Conservation (phyloP, 345 rosid genomes). For the Sonneratia caseolaris region DNA sequence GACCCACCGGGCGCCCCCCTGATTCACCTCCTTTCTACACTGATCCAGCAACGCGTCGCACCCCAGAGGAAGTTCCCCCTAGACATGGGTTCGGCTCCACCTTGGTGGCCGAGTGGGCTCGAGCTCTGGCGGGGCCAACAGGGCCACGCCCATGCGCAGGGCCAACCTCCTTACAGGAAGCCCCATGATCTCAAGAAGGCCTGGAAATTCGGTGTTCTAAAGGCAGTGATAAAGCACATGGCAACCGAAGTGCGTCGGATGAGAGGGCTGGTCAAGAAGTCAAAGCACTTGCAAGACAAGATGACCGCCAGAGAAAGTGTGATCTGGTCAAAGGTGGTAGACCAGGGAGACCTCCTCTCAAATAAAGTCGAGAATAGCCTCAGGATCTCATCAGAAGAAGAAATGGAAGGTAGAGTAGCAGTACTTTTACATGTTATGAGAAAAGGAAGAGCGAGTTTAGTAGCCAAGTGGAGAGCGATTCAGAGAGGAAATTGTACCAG, state of each 20-base stretch:
- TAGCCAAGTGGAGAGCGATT: background rate
- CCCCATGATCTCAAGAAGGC: constrained; percentile 67
- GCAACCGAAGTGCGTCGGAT: constrained; percentile 30
- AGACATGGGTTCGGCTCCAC: constrained; percentile 52
- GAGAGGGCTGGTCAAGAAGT: constrained; percentile 43
- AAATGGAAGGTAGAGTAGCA: constrained; percentile 7
- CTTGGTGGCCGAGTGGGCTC: constrained; percentile 63
- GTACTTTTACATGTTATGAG: constrained; percentile 6
- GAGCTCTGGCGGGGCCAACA: constrained; percentile 67
- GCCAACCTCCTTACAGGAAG: constrained; percentile 54
- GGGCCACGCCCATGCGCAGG: constrained; percentile 31
- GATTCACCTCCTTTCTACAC: constrained; percentile 35
- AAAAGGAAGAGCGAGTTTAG: constrained; percentile 18
- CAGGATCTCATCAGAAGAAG: constrained; percentile 22
- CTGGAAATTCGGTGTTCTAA: constrained; percentile 60
- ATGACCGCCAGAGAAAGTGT: constrained; percentile 55
- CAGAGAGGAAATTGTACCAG: constrained; percentile 11
- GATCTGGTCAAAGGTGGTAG: constrained; percentile 48
- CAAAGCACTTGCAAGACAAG: constrained; percentile 62
- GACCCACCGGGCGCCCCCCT: too few relatives aligned
- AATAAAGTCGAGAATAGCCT: constrained; percentile 23
- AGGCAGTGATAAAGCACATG: constrained; percentile 65
- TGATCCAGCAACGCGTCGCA: constrained; percentile 57
- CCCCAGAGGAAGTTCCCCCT: constrained; percentile 55
- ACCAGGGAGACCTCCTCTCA: constrained; percentile 41